These are phyloP conservation scores for Phytophthora aleatoria DNA, from an alignment of 352 stramenopile species.

Conservation along the genomic window DNA sequence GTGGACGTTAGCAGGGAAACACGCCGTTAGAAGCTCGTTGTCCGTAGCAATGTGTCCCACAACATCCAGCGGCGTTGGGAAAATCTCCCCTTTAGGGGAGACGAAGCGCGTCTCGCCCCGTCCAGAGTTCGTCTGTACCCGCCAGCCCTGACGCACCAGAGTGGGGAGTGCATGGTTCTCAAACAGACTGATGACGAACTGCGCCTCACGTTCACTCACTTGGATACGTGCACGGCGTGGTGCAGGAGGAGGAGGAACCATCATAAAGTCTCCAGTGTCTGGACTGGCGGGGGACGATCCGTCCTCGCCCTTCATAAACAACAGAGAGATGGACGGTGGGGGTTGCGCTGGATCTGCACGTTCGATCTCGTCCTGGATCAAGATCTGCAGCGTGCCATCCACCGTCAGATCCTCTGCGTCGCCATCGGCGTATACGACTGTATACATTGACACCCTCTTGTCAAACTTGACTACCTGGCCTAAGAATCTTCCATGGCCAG, in stretches of 20 bases:
- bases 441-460: slow-evolving; percentile 66
- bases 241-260: slow-evolving; percentile 5
- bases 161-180: slow-evolving; percentile 78
- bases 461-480: slow-evolving; percentile 89
- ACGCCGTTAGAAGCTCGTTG: slow-evolving; percentile 56
- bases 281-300: slow-evolving; percentile 24
- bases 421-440: slow-evolving; percentile 84
- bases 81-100: slow-evolving; percentile 46
- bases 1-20: slow-evolving; percentile 79
- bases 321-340: slow-evolving; percentile 37
- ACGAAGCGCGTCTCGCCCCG: slow-evolving; percentile 32
- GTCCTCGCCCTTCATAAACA: slow-evolving; percentile 33
- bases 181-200: slow-evolving; percentile 79
- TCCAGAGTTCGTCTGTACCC: slow-evolving; percentile 47
- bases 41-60: slow-evolving; percentile 78
- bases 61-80: slow-evolving; percentile 66
- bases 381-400: slow-evolving; percentile 80
- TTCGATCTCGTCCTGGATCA: slow-evolving; percentile 89
- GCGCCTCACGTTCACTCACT: slow-evolving; percentile 75
- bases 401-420: slow-evolving; percentile 81
- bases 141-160: slow-evolving; percentile 72
- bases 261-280: slow-evolving; percentile 36
- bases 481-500: slow-evolving; percentile 79
- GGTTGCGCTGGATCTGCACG: slow-evolving; percentile 62
- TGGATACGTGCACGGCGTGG: slow-evolving; percentile 37